Evolutionary conservation across 257 asterid species (phyloP), one percentile per base, ranked within the genome.

Genomic region (Oldenlandia corymbosa): DNA sequence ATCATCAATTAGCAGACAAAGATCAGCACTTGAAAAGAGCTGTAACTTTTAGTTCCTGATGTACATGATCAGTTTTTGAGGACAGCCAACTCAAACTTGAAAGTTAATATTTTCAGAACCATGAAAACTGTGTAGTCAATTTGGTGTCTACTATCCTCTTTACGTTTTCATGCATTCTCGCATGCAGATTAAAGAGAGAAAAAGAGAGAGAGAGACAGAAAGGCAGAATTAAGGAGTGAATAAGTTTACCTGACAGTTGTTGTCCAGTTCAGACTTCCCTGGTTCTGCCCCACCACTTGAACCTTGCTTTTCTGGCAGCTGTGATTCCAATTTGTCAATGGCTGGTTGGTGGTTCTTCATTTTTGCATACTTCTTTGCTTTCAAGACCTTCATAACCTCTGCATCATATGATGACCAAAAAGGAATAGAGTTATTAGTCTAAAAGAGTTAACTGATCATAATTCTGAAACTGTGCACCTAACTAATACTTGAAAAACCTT

Each of bases 351-450:
- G 80, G 69, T 60, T 83, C 81, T 74, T 81, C 91, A 77, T 83
- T 82, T 86, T 91, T 63, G 91, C 96, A 76, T 81, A 73, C 73
- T 76, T 86, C 80, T 88, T 91, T 2, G 96, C 95, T 78, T 82
- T 78, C 48, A 91, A 67, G 54, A 91, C 96, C 67, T 85, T 88
- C 81, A 88, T 74, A 64, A 88, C 97, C 82, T 91, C 97, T 91
- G 83, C 71, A 79, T 47, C 56, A 16, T 65, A 7, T 34, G 34
- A 7, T 11, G 32, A 52, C 45, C 17, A 64, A 30, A 0, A 56
- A 36, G 30, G 18, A 30, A 23, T 30, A 14, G 2, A 13, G 10
- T 34, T 34, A 10, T 20, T 5, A 68, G n/a, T n/a, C n/a, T n/a
- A n/a, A n/a, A n/a, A n/a, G n/a, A n/a, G n/a, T n/a, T n/a, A 61